Base-by-base conservation (phyloP, 1,284 basidiomycete species). In the Apiotrichum gamsii region DNA sequence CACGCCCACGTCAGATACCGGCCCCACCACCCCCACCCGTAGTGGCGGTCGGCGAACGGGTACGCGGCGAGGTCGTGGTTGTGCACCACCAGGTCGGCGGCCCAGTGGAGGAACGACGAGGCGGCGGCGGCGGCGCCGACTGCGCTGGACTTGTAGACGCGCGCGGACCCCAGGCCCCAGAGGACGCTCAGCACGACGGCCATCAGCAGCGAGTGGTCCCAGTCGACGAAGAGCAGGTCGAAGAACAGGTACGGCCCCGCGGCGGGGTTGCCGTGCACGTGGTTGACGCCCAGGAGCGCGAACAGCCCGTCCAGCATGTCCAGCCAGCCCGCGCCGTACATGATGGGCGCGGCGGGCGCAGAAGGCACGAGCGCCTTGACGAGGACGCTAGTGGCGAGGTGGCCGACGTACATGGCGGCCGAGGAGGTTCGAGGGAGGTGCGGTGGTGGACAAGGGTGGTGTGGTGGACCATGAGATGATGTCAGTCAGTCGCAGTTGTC, bases 351-450 rank as follows among this genome's bases (percentile, higher is more conserved):
- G 6, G 42, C 3, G 16, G 42, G 42, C 11, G 35, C 15, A 9
- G 18, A 4, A 14, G 42, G 42, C 18, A 10, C 20, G 8, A 28
- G 25, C 23, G 15, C 23, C 21, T 14, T n/a, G 21, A 21, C 1
- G 23, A 37, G 13, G 10, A 37, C 15, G 25, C 25, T 11, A 11
- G 8, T 15, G 25, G 42, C 42, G 8, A 44, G 21, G 42, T 44
- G 42, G 13, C 42, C 42, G 25, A 37, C 42, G 42, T 44, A 44
- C 42, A 44, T 44, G n/a, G n/a, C n/a, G n/a, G n/a, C n/a, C n/a
- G n/a, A n/a, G n/a, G n/a, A n/a, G n/a, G n/a, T n/a, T n/a, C n/a
- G n/a, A n/a, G n/a, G n/a, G n/a, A n/a, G n/a, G n/a, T n/a, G n/a
- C n/a, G n/a, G n/a, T n/a, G n/a, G n/a, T n/a, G n/a, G n/a, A n/a